Percentiles rank a stretch among this genome's conserved stretches.
Conservation (phyloP, 2,329 filamentous ascomycete genomes). For the Pseudocercospora ulei region DNA sequence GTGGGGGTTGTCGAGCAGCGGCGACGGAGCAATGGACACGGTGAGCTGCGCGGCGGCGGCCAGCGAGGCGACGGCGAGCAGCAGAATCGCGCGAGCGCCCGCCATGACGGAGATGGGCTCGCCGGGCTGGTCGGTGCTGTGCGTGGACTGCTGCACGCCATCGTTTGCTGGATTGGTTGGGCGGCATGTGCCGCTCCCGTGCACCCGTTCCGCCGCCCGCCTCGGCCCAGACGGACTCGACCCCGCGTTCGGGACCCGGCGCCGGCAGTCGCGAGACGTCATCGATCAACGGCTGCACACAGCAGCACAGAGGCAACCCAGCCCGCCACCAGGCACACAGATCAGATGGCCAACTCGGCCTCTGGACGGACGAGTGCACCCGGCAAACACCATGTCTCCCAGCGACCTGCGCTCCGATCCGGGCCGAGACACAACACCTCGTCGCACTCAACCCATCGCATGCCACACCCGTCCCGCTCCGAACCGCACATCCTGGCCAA, state of each 20-base stretch:
- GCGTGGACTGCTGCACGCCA: too few relatives aligned
- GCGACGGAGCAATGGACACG: conserved; percentile 44
- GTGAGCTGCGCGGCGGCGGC: conserved; percentile 40
- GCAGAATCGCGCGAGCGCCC: conserved; percentile 8
- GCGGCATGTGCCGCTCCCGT: too few relatives aligned
- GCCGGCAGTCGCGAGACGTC: too few relatives aligned
- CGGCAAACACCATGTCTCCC: conserved; percentile 13
- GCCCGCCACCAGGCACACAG: conserved; percentile 12
- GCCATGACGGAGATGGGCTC: conserved; percentile 7
- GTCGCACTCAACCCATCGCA: conserved; percentile 14
- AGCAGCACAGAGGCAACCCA: conserved; percentile 10
- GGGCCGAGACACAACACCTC: conserved; percentile 19
- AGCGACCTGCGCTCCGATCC: conserved; percentile 18
- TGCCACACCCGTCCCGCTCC: conserved; percentile 9
- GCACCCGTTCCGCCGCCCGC: too few relatives aligned
- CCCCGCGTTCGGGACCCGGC: too few relatives aligned
- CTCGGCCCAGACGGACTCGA: too few relatives aligned
- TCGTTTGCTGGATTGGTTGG: too few relatives aligned
- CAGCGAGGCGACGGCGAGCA: conserved; percentile 24
- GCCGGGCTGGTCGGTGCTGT: background rate
- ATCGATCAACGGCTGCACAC: conserved; percentile 9
- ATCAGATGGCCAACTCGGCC: conserved; percentile 18
- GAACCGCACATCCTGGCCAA: conserved; percentile 24
- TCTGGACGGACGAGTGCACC: conserved; percentile 13
- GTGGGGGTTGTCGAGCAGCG: conserved; percentile 39